A percentile compares a stretch with the other conserved stretches of the same genome.
phyloP scores from a whole-genome alignment of 225 moss, liverwort and hornwort species.

The Marchantia polymorpha region DNA sequence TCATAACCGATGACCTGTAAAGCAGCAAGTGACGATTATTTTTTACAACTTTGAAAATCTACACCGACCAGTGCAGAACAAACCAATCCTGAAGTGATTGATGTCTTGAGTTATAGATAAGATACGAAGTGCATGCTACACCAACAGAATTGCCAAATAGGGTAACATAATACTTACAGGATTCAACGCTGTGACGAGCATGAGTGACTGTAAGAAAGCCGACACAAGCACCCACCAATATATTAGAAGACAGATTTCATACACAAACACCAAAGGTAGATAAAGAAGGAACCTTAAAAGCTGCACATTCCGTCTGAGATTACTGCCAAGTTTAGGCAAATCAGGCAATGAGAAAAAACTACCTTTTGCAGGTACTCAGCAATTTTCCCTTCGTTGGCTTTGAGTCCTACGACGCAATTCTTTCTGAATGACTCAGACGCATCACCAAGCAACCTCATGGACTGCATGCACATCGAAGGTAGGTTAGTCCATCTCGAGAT shows the following conservation, averaged over 20 bases:
- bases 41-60: background rate
- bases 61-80: background rate
- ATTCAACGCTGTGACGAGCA: constrained; percentile 97
- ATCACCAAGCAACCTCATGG: constrained; percentile 89
- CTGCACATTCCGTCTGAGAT: background rate
- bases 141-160: background rate
- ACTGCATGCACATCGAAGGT: constrained; percentile 42
- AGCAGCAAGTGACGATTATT: background rate
- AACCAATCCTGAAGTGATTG: no score
- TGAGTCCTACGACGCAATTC: constrained; percentile 85
- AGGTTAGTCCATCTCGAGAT: background rate
- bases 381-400: constrained; percentile 39
- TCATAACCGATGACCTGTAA: constrained; percentile 90
- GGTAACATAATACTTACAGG: constrained; percentile 56
- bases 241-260: background rate
- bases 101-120: no score
- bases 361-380: constrained; percentile 43
- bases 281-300: background rate
- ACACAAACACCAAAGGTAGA: background rate
- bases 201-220: constrained; percentile 64
- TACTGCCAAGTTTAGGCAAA: background rate
- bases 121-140: background rate
- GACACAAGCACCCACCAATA: constrained; percentile 10
- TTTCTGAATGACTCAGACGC: constrained; percentile 91
- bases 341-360: background rate